Evolutionary conservation across 148 eudicot species (phyloP).

Genomic region (Amaranthus cruentus): DNA sequence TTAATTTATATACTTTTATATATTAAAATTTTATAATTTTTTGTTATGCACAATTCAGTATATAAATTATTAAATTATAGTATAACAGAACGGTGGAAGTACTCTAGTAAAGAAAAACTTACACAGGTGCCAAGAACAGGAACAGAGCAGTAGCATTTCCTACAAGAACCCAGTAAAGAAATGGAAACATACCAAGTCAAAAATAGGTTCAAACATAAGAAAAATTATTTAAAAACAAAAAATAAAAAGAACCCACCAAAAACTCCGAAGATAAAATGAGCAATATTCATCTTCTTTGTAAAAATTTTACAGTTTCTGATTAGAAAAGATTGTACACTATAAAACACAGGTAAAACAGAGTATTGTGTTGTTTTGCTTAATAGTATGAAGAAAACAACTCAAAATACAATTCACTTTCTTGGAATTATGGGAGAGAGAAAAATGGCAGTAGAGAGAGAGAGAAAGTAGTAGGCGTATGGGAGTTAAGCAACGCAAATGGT

Average conservation of each 20-base stretch:
- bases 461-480: not conserved
- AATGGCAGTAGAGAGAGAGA: no score
- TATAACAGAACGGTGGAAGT: no score
- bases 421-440: not conserved
- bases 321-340: not conserved
- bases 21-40: no score
- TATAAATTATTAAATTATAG: no score
- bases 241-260: conserved; percentile 24
- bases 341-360: conserved; percentile 9
- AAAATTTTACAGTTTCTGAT: not conserved
- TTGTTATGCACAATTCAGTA: no score
- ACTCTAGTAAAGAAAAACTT: not conserved
- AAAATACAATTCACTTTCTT: not conserved
- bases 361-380: not conserved
- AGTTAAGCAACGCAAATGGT: not conserved
- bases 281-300: conserved; percentile 8
- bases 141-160: conserved; percentile 52
- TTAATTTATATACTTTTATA: no score
- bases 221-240: not conserved
- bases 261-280: conserved; percentile 37
- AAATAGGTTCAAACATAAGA: not conserved
- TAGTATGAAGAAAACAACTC: no score
- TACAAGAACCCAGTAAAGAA: conserved; percentile 22
- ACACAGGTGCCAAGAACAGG: conserved; percentile 44
- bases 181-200: not conserved